Base-by-base conservation (phyloP, 192 early-diverging fungal genomes). In the Backusella psychrophila region DNA sequence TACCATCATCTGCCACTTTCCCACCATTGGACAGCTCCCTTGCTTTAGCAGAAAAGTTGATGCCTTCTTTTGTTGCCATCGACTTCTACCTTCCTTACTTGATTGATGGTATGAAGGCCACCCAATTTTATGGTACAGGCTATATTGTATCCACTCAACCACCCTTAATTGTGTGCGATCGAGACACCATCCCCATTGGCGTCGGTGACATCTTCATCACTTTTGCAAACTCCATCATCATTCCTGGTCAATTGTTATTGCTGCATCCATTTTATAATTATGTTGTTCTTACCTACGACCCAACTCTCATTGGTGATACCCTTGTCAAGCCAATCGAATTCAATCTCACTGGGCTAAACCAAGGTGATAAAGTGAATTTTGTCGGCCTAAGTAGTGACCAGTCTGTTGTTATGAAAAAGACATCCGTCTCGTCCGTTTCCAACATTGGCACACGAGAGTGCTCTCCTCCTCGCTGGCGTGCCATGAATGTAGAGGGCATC, bases 241-340 rank as follows among this genome's bases (percentile, higher is more conserved):
- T 99, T 73, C 96, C 95, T 0, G 97, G 89, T 21, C 90, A 89
- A 73, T 82, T 96, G 52, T 75, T 92, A 6, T 95, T 94, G 74
- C 66, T 94, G 49, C 97, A 99, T 71, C 97, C 96, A 1, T 90
- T 91, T 1, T 93, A 96, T 77, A 97, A 96, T 86, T 93, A 93
- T 85, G 91, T 92, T 1, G 87, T 99, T 39, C 38, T 99, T 12
- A 89, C 89, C 38, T 99, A 95, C 77, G 92, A 99, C 66, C 87
- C 94, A 29, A 75, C 70, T 14, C 83, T 92, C 7, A 78, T 97
- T 69, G 95, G 93, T 21, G 79, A 89, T 8, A 95, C 94, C 8
- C 92, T 95, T 17, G 89, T 97, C 12, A 75, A 81, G 36, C 78
- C 89, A 4, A 85, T 90, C 4, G 81, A 83, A 29, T 82, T 96